Evolutionary conservation across 2,329 filamentous ascomycete species (phyloP).

Genomic region (Ascochyta fabae): DNA sequence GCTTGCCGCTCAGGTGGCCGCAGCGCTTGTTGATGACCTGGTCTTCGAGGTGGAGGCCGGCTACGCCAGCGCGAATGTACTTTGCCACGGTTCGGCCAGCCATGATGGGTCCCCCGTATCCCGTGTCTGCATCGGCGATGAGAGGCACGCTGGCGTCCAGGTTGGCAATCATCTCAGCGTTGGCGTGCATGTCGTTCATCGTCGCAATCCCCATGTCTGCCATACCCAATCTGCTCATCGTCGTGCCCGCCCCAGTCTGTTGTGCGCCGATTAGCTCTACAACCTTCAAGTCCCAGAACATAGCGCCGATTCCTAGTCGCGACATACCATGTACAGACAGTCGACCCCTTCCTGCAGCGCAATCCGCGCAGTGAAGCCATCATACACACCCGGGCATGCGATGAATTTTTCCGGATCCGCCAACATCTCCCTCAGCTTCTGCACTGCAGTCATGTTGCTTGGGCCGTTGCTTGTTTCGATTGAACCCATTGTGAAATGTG

Average conservation of each 20-base stretch:
- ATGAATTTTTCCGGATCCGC: constrained; percentile 49
- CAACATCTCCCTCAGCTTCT: constrained; percentile 42
- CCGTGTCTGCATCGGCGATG: constrained; percentile 68
- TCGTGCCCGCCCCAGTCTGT: constrained; percentile 68
- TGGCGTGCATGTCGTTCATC: constrained; percentile 66
- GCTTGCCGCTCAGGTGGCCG: constrained; percentile 68
- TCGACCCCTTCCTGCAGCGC: constrained; percentile 69
- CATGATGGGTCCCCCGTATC: constrained; percentile 55
- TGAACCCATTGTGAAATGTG: constrained; percentile 16
- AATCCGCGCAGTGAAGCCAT: constrained; percentile 70
- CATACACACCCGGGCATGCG: constrained; percentile 70
- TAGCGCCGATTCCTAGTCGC: not conserved
- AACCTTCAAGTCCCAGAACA: not conserved
- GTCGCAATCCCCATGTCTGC: constrained; percentile 69
- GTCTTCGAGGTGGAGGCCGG: constrained; percentile 68
- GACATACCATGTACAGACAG: constrained; percentile 69
- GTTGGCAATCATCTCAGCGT: constrained; percentile 70
- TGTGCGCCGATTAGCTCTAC: not conserved
- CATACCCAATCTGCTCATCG: constrained; percentile 66
- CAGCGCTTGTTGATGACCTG: constrained; percentile 70
- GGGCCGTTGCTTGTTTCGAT: constrained; percentile 9
- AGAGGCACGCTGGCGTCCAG: constrained; percentile 63
- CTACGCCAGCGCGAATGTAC: constrained; percentile 63
- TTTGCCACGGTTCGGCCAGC: constrained; percentile 61
- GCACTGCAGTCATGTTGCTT: constrained; percentile 31